Conservation (phyloP, 768 basidiomycete genomes). For the Hysterangium stoloniferum region DNA sequence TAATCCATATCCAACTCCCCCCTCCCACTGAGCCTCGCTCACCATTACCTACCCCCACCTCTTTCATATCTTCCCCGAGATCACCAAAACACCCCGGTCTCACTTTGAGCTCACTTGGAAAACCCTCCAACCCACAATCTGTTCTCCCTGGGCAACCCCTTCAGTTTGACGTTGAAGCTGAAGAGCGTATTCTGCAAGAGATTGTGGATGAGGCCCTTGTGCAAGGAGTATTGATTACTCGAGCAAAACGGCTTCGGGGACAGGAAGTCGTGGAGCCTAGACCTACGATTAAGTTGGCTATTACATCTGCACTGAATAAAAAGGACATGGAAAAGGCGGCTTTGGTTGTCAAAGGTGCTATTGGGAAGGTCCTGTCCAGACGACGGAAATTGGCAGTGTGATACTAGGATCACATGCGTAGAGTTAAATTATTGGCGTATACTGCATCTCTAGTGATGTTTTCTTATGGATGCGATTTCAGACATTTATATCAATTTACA, state of each 20-base stretch:
- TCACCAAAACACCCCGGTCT: not conserved
- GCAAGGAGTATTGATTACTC: conserved; percentile 81
- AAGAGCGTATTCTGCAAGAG: conserved; percentile 82
- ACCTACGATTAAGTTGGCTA: conserved; percentile 79
- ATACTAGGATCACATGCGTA: not conserved
- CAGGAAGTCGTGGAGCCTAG: conserved; percentile 79
- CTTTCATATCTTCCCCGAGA: conserved; percentile 18
- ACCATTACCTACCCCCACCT: conserved; percentile 20
- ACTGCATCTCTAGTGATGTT: no score
- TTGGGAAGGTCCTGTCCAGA: conserved; percentile 66
- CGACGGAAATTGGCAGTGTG: conserved; percentile 22
- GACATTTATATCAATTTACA: no score
- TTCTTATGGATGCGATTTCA: no score
- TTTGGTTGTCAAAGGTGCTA: conserved; percentile 58
- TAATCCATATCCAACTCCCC: conserved; percentile 72
- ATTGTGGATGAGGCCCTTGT: conserved; percentile 80
- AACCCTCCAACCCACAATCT: conserved; percentile 44
- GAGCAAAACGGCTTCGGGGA: conserved; percentile 70
- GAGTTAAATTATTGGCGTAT: no score
- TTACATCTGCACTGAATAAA: conserved; percentile 70
- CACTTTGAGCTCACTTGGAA: conserved; percentile 14
- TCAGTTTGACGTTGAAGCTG: conserved; percentile 48
- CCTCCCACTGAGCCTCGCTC: conserved; percentile 27
- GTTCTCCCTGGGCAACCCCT: conserved; percentile 38
- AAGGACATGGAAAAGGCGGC: conserved; percentile 93